Evolutionary conservation across 2,329 filamentous ascomycete genomes (phyloP), one percentile per base, ranked within the genome.

Genomic region (Alternaria brassicicola): DNA sequence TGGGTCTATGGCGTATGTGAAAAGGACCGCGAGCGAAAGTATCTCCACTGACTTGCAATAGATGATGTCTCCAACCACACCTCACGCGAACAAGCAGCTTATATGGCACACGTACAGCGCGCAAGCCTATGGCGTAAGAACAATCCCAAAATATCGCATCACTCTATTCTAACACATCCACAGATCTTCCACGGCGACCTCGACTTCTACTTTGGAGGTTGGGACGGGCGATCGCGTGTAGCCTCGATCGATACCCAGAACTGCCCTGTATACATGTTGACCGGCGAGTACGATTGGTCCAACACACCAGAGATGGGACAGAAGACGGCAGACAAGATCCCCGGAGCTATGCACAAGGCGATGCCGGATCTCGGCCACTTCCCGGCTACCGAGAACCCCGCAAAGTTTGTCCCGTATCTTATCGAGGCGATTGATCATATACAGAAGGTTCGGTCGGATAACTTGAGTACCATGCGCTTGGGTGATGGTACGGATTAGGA

Each of bases 121-220:
- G 0, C 81, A 83, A 72, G 81, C 82, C 1, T 84, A 83, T 56
- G 81, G 81, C 2, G 70, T 75, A 68, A 43, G 65, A 39, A 2
- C 23, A 15, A 26, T 17, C 19, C 6, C 9, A 4, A 1, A 5
- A 3, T 15, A 1, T 7, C 30, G 6, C 13, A 51, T 17, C 45
- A 15, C 33, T 36, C 46, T 26, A 30, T 7, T 3, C 23, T 43
- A 48, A 53, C 17, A 13, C 21, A 1, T 6, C 3, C n/a, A 0
- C 50, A 74, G 72, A 81, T 83, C 47, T 83, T 84, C 74, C 81
- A 83, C 65, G 81, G 81, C 23, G 81, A 83, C 57, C 69, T 83
- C 15, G 80, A 83, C 66, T 83, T 83, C 67, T 83, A 82, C 73
- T 83, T 83, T 51, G 79, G 79, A 49, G 81, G 81, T 45, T 84